These are phyloP conservation scores for Apiotrichum mycotoxinovorans DNA, from an alignment of 1,284 basidiomycete species.

Conservation along the genomic window DNA sequence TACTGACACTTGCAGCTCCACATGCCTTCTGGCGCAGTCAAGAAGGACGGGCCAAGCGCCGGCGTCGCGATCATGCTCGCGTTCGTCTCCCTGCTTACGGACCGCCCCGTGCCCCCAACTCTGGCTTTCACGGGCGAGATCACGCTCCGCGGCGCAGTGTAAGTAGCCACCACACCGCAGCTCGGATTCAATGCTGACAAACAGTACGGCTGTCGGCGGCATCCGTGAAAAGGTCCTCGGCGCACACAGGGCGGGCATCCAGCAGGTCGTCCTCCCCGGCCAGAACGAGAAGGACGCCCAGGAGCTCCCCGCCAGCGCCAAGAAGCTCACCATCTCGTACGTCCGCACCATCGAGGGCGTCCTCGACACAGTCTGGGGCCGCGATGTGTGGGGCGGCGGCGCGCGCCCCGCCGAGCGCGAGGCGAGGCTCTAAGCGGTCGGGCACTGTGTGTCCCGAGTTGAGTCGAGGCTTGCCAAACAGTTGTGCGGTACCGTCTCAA, in stretches of 20 bases:
- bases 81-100: constrained; percentile 81
- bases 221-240: constrained; percentile 91
- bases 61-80: constrained; percentile 87
- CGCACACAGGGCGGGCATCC: constrained; percentile 86
- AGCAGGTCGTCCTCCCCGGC: constrained; percentile 70
- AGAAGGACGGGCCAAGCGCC: constrained; percentile 93
- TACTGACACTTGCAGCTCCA: constrained; percentile 71
- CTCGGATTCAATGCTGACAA: not conserved
- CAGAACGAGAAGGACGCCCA: constrained; percentile 83
- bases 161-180: constrained; percentile 7
- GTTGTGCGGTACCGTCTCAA: too few species aligned
- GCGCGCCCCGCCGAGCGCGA: constrained; percentile 4
- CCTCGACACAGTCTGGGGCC: constrained; percentile 41
- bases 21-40: constrained; percentile 90
- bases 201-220: constrained; percentile 73
- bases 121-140: constrained; percentile 94
- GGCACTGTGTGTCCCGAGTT: too few species aligned
- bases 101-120: constrained; percentile 70
- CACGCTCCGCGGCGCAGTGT: constrained; percentile 81
- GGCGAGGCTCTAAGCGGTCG: constrained; percentile 2
- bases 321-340: constrained; percentile 76
- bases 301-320: constrained; percentile 85
- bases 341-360: constrained; percentile 34
- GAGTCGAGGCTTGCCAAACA: too few species aligned
- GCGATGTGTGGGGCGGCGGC: constrained; percentile 10